Evolutionary conservation across 495 filamentous ascomycete species (phyloP), one percentile per base, ranked within the genome.

Genomic region (Hypomontagnella submonticulosa): DNA sequence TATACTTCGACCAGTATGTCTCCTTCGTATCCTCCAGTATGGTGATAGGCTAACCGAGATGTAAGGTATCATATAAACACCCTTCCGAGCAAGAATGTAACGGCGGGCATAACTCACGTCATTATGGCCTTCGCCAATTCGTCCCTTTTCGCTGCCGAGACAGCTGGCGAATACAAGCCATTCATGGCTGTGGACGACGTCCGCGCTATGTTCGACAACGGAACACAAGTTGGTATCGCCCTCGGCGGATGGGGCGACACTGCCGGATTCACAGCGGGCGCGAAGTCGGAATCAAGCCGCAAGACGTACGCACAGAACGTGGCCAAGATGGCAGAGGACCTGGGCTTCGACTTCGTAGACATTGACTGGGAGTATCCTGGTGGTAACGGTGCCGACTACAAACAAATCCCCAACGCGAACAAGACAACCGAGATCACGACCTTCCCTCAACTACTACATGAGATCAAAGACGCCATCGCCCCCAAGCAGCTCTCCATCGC

Each of bases 351-450:
- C 64, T 87, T 85, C 47, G 75, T 82, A n/a, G 74, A 78, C 34
- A 60, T 91, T 50, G 88, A 91, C 63, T 91, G 87, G 87, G 87
- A 90, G 69, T 90, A 86, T 55, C 87, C 88, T 6, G 87, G 87
- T 44, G 86, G 86, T 12, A 88, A 88, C 63, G 87, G 86, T 38
- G 61, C 62, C 6, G 69, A 73, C 55, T 87, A 88, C 78, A 87
- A 82, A 56, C 58, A 80, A 59, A 75, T 67, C 16, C 82, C 83
- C 9, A 88, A 88, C 76, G 67, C 74, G 0, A 71, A 75, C 30
- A 87, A 86, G 67, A 72, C 73, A 0, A 70, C 61, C 52, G 86
- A 90, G 66, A 85, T 89, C 63, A 75, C 81, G 27, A 80, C 79
- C 1, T 88, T 80, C 70, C 86, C 86, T 0, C 70, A 81, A 9